Evolutionary conservation across 2,329 filamentous ascomycete genomes (phyloP).

Genomic region (Neurospora crassa): DNA sequence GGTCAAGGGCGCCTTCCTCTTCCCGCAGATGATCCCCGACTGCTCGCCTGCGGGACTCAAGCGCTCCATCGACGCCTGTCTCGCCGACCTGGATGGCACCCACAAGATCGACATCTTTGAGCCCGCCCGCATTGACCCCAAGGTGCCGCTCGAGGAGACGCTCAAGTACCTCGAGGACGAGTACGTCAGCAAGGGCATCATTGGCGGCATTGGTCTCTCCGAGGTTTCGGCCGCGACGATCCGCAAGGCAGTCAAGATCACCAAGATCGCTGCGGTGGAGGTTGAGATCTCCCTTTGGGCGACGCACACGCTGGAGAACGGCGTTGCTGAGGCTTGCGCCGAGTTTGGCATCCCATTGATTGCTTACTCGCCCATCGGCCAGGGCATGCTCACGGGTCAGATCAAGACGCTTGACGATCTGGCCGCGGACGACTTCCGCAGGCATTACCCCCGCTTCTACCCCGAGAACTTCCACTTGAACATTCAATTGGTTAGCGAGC

Average conservation of each 20-base stretch:
- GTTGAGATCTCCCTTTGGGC: constrained; percentile 31
- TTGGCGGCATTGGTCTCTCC: constrained; percentile 31
- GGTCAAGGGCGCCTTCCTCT: constrained; percentile 40
- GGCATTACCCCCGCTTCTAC: constrained; percentile 46
- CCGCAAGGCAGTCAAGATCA: constrained; percentile 24
- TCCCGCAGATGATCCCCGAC: constrained; percentile 25
- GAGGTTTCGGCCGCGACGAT: constrained; percentile 31
- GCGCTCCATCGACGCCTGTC: constrained; percentile 36
- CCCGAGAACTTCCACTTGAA: constrained; percentile 54
- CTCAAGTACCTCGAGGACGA: constrained; percentile 21
- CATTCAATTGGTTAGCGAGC: constrained; percentile 45
- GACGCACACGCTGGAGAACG: constrained; percentile 22
- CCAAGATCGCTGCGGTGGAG: constrained; percentile 32
- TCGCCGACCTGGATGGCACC: constrained; percentile 16
- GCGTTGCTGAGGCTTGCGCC: constrained; percentile 36
- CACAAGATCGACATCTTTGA: constrained; percentile 41
- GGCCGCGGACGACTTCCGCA: constrained; percentile 36
- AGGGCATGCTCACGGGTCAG: constrained; percentile 41
- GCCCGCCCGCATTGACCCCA: constrained; percentile 28
- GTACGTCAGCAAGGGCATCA: constrained; percentile 31
- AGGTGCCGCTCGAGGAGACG: constrained; percentile 36
- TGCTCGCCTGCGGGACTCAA: constrained; percentile 36
- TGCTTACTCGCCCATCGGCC: constrained; percentile 39
- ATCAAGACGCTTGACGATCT: constrained; percentile 46
- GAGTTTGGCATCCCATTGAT: constrained; percentile 59